Conservation (phyloP, 1,284 basidiomycete genomes). For the Cutaneotrichosporon mucoides region DNA sequence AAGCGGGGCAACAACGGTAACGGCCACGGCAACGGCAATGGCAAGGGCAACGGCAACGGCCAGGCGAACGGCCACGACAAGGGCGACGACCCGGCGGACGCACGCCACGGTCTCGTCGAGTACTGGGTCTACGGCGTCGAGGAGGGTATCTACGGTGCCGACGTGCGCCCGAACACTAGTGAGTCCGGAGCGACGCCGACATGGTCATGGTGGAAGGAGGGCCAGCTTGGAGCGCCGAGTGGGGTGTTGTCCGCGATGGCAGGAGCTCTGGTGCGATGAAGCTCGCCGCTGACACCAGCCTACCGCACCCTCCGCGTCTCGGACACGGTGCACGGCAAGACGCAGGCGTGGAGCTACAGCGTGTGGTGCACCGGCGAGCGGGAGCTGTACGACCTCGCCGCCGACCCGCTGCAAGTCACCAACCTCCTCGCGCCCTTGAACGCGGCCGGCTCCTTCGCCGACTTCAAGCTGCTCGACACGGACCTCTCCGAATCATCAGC, state of each 20-base stretch:
- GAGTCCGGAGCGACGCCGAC: no score
- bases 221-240: no score
- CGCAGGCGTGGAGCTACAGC: constrained; percentile 24
- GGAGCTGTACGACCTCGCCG: constrained; percentile 37
- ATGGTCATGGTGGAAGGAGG: no score
- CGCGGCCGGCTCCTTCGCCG: neutral
- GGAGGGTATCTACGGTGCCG: constrained; percentile 32
- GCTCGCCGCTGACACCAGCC: constrained; percentile 10
- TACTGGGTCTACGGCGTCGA: constrained; percentile 35
- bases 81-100: neutral
- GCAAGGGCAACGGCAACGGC: constrained; percentile 24
- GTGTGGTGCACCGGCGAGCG: constrained; percentile 45
- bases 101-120: constrained; percentile 27
- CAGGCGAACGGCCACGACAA: constrained; percentile 5
- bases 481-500: no score
- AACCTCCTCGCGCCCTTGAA: constrained; percentile 20
- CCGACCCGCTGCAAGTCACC: constrained; percentile 34
- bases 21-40: no score
- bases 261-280: no score
- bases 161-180: constrained; percentile 23
- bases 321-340: constrained; percentile 14
- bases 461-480: neutral
- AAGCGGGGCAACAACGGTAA: no score
- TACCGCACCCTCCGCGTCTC: constrained; percentile 36
- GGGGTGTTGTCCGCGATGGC: no score